These are phyloP conservation scores for Pseudocercospora fijiensis DNA, from an alignment of 2,329 filamentous ascomycete genomes.

Conservation along the genomic window DNA sequence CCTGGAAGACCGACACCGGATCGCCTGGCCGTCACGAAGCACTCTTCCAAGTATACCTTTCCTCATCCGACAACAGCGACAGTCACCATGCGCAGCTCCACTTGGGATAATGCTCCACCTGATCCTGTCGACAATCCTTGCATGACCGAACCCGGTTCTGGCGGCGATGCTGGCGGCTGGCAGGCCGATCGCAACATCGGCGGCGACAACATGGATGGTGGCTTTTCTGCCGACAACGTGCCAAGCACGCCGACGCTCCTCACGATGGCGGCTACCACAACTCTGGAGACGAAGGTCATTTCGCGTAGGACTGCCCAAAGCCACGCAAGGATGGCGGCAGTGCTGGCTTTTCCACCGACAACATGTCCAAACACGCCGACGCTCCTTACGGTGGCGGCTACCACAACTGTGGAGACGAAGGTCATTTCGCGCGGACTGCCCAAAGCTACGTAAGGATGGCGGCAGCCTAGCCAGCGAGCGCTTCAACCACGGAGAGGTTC, in stretches of 20 bases:
- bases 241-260: constrained; percentile 33
- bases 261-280: constrained; percentile 42
- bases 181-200: constrained; percentile 13
- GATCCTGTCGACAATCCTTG: too few relatives aligned
- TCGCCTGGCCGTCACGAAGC: too few relatives aligned
- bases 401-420: constrained; percentile 42
- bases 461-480: constrained; percentile 48
- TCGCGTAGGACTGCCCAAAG: too few relatives aligned
- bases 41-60: too few relatives aligned
- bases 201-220: constrained; percentile 13
- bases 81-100: too few relatives aligned
- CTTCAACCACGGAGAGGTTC: constrained; percentile 49
- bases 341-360: constrained; percentile 34
- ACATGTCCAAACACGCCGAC: constrained; percentile 36
- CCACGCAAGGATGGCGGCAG: too few relatives aligned
- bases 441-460: constrained; percentile 37
- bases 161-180: constrained; percentile 16
- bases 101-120: too few relatives aligned
- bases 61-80: too few relatives aligned
- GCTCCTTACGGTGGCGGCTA: constrained; percentile 38
- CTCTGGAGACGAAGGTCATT: too few relatives aligned
- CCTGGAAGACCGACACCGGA: constrained; percentile 29
- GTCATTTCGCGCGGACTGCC: constrained; percentile 53
- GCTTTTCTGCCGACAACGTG: constrained; percentile 31
- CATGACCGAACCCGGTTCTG: too few relatives aligned